Base-by-base conservation (phyloP, 139 green algal genomes). In the Astrephomene gubernaculifera region DNA sequence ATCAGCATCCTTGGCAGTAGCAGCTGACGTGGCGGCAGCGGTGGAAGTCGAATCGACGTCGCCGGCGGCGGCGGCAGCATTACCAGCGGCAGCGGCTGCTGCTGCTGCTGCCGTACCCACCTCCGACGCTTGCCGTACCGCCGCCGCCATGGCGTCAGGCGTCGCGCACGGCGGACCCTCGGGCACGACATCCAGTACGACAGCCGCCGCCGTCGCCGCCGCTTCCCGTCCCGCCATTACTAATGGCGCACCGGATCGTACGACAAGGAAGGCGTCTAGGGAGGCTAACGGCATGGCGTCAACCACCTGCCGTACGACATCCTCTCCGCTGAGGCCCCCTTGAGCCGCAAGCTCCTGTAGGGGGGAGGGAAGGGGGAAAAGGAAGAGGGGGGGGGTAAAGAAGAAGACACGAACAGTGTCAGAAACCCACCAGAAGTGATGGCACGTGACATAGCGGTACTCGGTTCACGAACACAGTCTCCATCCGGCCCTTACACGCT, bases 231-330 rank as follows among this genome's bases (percentile, higher is more conserved):
- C 22, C 24, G 49, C 5, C 73, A 53, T 3, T 35, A 22, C 49
- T 53, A 67, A 35, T 27, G 36, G 27, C 36, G 54, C 73, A 0
- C 75, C 87, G 1, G 67, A 73, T 0, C 87, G 74, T 21, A 89
- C 64, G 27, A 86, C 84, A 8, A 91, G 78, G 54, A 91, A 89
- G 9, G 33, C 65, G 10, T 64, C 52, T 4, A 91, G 61, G 36
- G 71, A 83, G 24, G n/a, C 43, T 31, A 90, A 69, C 43, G 87
- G 87, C 39, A 82, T 81, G 1, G 81, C 45, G 5, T 86, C 74
- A 33, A 86, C 87, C 21, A 90, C 45, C 24, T 33, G 54, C 19
- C 79, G 79, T 38, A 85, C 25, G 2, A 63, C 22, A 67, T 57
- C 39, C 71, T 73, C 43, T 44, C 67, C 43, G 69, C 74, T 67